A percentile compares a stretch with the other conserved stretches of the same genome.
Evolutionary conservation across 2,329 filamentous ascomycete species (phyloP).

Genomic region (Metarhizium sp.): DNA sequence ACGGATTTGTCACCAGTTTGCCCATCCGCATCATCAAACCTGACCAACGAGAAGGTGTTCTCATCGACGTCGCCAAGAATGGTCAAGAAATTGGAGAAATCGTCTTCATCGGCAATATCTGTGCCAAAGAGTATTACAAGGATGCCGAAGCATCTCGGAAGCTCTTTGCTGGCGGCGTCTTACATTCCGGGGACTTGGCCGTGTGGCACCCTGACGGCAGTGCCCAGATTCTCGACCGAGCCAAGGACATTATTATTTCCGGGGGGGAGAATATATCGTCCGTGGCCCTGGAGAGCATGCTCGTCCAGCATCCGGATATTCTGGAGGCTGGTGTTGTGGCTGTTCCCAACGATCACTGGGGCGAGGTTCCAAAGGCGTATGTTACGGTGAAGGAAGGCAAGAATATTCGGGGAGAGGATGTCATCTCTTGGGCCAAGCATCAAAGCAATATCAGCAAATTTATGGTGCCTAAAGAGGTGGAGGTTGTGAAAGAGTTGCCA

Average conservation of each 20-base stretch:
- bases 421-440: conserved; percentile 81
- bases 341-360: conserved; percentile 83
- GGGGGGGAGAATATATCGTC: conserved; percentile 96
- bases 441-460: conserved; percentile 78
- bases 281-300: conserved; percentile 81
- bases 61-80: conserved; percentile 37
- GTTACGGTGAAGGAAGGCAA: conserved; percentile 69
- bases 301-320: conserved; percentile 79
- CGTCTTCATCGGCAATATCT: conserved; percentile 86
- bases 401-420: conserved; percentile 37
- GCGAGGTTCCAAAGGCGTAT: conserved; percentile 91
- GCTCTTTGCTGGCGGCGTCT: conserved; percentile 75
- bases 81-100: conserved; percentile 48
- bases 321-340: conserved; percentile 89
- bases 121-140: conserved; percentile 84
- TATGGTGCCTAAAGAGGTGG: conserved; percentile 68
- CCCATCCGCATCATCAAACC: conserved; percentile 76
- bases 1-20: conserved; percentile 78
- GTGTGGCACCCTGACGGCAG: conserved; percentile 89
- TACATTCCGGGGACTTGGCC: conserved; percentile 86
- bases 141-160: conserved; percentile 77
- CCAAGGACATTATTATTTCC: conserved; percentile 97
- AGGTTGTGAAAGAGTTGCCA: conserved; percentile 78
- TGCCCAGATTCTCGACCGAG: conserved; percentile 83
- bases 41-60: conserved; percentile 53